phyloP scores from a whole-genome alignment of 805 yeast genomes.

The Starmerella potacharoeniae region DNA sequence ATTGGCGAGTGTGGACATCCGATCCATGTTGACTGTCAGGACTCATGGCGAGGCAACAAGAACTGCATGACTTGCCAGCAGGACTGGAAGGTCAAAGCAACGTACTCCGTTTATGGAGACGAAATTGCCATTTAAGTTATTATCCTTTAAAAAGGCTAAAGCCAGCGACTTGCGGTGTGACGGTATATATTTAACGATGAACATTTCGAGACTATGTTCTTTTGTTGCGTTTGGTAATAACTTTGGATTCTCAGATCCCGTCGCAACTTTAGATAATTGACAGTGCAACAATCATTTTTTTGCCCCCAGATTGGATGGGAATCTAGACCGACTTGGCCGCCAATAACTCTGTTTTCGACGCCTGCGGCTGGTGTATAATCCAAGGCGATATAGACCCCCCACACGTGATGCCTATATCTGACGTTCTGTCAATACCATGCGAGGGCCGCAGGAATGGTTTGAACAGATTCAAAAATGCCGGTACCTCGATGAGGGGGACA shows the following conservation, averaged over 20 bases:
- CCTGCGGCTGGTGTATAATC: not conserved
- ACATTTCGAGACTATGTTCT: no score
- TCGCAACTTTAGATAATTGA: no score
- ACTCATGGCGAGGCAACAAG: not conserved
- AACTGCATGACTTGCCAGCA: conserved; percentile 11
- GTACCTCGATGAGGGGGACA: conserved; percentile 78
- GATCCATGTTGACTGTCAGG: conserved; percentile 12
- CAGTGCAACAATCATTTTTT: no score
- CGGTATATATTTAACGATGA: no score
- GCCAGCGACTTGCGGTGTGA: no score
- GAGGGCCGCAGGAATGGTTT: conserved; percentile 91
- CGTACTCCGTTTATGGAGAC: not conserved
- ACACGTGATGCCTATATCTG: conserved; percentile 1
- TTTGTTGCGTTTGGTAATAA: no score
- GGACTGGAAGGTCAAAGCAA: conserved; percentile 6
- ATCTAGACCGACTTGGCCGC: not conserved
- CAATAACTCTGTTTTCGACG: not conserved
- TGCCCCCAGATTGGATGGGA: no score
- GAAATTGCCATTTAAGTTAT: not conserved
- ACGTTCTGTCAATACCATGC: conserved; percentile 11
- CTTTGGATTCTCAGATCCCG: no score
- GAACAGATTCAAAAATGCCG: conserved; percentile 87
- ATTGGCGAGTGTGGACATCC: conserved; percentile 11
- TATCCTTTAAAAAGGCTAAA: not conserved
- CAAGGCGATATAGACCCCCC: not conserved